A percentile compares a stretch with the other conserved stretches of the same genome.
Evolutionary conservation across 2,329 filamentous ascomycete species (phyloP).

Genomic region (Orbilia brochopaga): DNA sequence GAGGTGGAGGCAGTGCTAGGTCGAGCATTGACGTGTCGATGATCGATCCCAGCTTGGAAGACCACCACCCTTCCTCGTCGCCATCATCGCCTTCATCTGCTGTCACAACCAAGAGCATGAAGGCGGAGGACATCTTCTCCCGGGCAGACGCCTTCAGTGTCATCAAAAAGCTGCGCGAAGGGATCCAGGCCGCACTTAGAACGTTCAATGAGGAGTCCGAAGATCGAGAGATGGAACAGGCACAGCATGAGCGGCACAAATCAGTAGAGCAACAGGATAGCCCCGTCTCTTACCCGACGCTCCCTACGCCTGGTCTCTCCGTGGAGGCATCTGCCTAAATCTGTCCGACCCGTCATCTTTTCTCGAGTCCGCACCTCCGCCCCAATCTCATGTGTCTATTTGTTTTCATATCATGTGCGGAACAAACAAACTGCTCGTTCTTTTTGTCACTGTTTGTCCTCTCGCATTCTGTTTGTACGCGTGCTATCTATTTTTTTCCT

Average conservation of each 20-base stretch:
- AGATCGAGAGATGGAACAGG: slow-evolving; percentile 16
- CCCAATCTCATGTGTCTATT: neutral
- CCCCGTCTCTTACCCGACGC: slow-evolving; percentile 35
- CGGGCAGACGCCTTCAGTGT: slow-evolving; percentile 27
- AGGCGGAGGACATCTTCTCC: slow-evolving; percentile 34
- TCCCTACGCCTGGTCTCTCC: slow-evolving; percentile 12
- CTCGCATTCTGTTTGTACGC: neutral
- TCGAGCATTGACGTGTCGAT: slow-evolving; percentile 48
- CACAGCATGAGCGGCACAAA: slow-evolving; percentile 4
- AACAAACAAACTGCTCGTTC: no score
- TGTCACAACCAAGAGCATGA: slow-evolving; percentile 4
- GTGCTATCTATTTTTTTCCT: neutral
- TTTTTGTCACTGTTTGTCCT: no score
- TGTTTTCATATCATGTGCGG: no score
- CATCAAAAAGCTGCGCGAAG: slow-evolving; percentile 39
- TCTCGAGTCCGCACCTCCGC: neutral
- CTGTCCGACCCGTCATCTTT: neutral
- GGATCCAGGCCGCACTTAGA: slow-evolving; percentile 27
- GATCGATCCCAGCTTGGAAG: slow-evolving; percentile 46
- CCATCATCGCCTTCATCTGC: neutral
- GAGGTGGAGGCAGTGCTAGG: slow-evolving; percentile 26
- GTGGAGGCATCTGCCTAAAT: slow-evolving; percentile 31
- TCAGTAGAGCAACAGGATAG: slow-evolving; percentile 15
- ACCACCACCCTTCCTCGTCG: slow-evolving; percentile 27
- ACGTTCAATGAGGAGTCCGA: slow-evolving; percentile 28